These are phyloP conservation scores for Leonotis leonurus DNA, from an alignment of 257 asterid species.

Conservation along the genomic window DNA sequence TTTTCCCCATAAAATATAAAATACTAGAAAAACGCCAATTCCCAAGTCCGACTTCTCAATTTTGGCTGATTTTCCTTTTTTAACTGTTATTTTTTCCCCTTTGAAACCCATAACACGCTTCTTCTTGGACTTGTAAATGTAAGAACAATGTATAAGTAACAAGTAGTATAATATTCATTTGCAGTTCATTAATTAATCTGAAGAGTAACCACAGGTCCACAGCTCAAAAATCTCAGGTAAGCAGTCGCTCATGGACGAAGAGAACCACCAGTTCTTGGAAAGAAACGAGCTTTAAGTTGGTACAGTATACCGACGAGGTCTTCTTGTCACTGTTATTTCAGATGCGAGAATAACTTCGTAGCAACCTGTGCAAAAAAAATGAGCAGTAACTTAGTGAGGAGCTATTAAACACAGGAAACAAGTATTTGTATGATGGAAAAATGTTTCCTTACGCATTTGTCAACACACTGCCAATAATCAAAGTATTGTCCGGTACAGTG, in stretches of 20 bases:
- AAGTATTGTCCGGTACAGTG: constrained; percentile 91
- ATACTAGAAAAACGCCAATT: too few relatives aligned
- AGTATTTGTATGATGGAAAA: not conserved
- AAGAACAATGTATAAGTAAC: not conserved
- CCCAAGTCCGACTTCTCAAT: too few relatives aligned
- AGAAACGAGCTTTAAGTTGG: constrained; percentile 10
- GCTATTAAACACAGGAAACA: not conserved
- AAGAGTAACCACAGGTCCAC: constrained; percentile 14
- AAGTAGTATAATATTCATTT: not conserved
- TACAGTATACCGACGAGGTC: constrained; percentile 6
- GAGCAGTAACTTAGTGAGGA: not conserved
- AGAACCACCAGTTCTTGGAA: constrained; percentile 8
- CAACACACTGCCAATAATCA: constrained; percentile 78
- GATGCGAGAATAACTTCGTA: constrained; percentile 36
- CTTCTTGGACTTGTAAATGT: not conserved
- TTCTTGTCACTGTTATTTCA: constrained; percentile 27
- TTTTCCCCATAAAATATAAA: too few relatives aligned
- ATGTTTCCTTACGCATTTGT: constrained; percentile 37
- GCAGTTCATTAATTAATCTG: constrained; percentile 20
- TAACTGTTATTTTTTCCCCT: too few relatives aligned
- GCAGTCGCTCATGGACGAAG: constrained; percentile 1
- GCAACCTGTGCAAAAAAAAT: constrained; percentile 34
- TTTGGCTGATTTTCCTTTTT: too few relatives aligned
- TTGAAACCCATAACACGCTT: too few relatives aligned
- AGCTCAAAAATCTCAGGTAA: constrained; percentile 16